phyloP scores from a whole-genome alignment of 768 basidiomycete species.

The Russula virescens region DNA sequence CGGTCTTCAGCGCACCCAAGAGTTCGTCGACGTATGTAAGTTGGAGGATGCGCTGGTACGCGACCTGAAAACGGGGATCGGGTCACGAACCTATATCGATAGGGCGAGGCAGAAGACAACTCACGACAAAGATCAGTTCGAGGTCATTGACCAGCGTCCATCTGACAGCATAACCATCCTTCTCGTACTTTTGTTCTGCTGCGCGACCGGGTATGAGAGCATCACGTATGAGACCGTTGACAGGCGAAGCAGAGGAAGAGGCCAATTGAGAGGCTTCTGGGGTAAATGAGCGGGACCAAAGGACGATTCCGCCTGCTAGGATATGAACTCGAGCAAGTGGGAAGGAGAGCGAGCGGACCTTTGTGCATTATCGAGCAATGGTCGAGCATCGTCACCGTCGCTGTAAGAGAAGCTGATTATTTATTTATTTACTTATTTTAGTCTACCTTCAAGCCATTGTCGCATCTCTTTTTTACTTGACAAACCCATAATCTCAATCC shows the following conservation, averaged over 20 bases:
- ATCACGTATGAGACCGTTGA: conserved; percentile 84
- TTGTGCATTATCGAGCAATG: conserved; percentile 94
- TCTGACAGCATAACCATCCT: conserved; percentile 88
- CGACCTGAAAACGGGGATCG: conserved; percentile 51
- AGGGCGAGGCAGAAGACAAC: conserved; percentile 32
- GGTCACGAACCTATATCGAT: not conserved
- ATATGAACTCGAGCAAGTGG: not conserved
- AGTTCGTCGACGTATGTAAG: conserved; percentile 92
- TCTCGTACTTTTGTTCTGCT: conserved; percentile 80
- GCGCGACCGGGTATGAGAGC: conserved; percentile 88
- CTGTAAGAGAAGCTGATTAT: not conserved
- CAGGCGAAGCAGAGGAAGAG: conserved; percentile 68
- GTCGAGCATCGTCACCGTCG: conserved; percentile 63
- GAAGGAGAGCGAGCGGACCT: conserved; percentile 40
- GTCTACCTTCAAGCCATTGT: conserved; percentile 66
- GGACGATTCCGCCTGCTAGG: conserved; percentile 73
- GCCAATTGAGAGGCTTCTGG: conserved; percentile 71
- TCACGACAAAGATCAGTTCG: conserved; percentile 92
- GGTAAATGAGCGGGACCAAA: conserved; percentile 95
- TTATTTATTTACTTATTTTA: conserved; percentile 17
- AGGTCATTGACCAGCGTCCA: conserved; percentile 96
- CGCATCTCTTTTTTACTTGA: conserved; percentile 75
- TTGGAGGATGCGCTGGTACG: conserved; percentile 94
- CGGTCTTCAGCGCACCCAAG: conserved; percentile 66
- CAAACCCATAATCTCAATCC: conserved; percentile 47